Base-by-base conservation (phyloP, 805 yeast genomes). In the Candida namnaoensis region DNA sequence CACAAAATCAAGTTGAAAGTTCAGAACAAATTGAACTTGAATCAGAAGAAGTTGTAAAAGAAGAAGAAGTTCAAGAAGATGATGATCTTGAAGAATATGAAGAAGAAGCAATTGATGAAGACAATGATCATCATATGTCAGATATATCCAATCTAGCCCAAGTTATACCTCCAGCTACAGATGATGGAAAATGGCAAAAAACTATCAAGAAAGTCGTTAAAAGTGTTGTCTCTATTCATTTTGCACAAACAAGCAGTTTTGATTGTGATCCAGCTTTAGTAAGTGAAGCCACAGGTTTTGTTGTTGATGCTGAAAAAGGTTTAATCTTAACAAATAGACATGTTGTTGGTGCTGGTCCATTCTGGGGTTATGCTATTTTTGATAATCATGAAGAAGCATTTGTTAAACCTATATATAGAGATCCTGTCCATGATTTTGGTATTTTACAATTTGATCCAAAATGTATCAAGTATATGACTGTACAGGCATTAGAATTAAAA, bases 401-500 rank as follows among this genome's bases (percentile, higher is more conserved):
- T 35, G 95, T 88, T 4, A 78, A 71, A 41, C 95, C 95, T 3
- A 76, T 87, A 28, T 88, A 88, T 59, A 74, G 97, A 57, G 97
- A 90, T 59, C 96, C 97, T 0, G 90, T 90, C 28, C 97, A 90
- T 58, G 97, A 90, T 62, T 90, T 90, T 62, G 97, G 97, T 5
- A 84, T 90, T 53, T 69, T 90, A 49, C 73, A 80, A 58, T 90
- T 86, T 51, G 77, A 88, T 49, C 93, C 95, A 10, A 53, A 58
- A 15, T 68, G 66, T 14, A 74, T 90, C 45, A 83, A 83, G 59
- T 83, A 88, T 56, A 81, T 87, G 84, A 60, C 72, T 38, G 71
- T 90, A 5, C 71, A 71, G 39, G 82, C 82, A 34, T 68, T 90
- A 38, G 72, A 73, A 35, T 65, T 90, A 41, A 71, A 74, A 48